Evolutionary conservation across 306 rosid genomes (phyloP).

Genomic region (Dalbergia cochinchinensis): DNA sequence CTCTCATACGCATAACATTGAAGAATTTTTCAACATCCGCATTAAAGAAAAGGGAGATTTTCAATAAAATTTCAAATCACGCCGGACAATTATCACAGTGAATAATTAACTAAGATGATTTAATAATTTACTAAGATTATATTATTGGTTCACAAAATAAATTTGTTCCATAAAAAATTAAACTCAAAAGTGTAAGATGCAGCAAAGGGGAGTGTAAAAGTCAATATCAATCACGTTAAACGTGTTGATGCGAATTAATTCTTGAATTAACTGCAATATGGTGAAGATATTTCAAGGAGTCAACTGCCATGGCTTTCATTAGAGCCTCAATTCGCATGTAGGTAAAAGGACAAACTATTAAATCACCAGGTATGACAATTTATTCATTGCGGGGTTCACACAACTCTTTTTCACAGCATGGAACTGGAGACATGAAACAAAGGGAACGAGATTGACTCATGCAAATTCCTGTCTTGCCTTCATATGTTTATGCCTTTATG

Average conservation of each 20-base stretch:
- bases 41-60: no score
- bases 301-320: background rate
- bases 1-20: no score
- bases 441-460: background rate
- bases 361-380: background rate
- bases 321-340: background rate
- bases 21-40: no score
- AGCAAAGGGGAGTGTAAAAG: background rate
- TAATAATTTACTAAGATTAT: no score
- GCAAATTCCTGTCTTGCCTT: conserved; percentile 11
- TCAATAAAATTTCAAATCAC: no score
- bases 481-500: conserved; percentile 1
- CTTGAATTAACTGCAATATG: background rate
- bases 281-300: background rate
- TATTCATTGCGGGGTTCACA: conserved; percentile 12
- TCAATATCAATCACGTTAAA: background rate
- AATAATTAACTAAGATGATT: no score
- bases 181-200: no score
- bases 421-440: background rate
- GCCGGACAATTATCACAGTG: no score
- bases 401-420: background rate
- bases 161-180: no score
- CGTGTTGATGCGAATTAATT: background rate
- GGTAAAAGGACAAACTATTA: background rate
- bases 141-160: no score